These are phyloP conservation scores for Phyllosticta ampelicida DNA, from an alignment of 2,329 filamentous ascomycete species.

Conservation along the genomic window DNA sequence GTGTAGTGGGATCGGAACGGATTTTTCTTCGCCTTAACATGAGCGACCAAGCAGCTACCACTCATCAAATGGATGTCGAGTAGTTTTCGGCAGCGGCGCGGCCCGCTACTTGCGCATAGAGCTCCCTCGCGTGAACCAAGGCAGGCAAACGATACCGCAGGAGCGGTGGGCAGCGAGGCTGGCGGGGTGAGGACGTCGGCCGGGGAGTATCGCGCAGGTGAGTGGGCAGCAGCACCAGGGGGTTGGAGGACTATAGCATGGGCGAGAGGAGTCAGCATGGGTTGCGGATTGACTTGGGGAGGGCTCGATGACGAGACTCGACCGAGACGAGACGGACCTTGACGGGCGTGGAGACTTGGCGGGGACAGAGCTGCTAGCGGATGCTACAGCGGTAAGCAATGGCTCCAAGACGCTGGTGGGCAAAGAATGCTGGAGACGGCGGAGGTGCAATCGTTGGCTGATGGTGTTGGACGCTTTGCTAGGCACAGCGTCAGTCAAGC, in stretches of 20 bases:
- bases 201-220: not conserved
- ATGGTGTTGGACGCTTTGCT: not conserved
- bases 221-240: not conserved
- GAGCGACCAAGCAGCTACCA: constrained; percentile 15
- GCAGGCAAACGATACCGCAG: constrained; percentile 1
- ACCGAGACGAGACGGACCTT: constrained; percentile 5
- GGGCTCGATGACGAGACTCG: constrained; percentile 10
- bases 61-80: constrained; percentile 10
- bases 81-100: constrained; percentile 1
- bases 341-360: not conserved
- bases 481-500: not conserved
- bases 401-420: constrained; percentile 3
- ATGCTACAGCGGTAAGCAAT: constrained; percentile 2
- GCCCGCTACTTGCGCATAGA: constrained; percentile 6
- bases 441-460: not conserved
- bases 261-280: constrained; percentile 5
- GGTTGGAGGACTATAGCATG: not conserved
- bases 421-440: constrained; percentile 8
- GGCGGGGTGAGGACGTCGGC: not conserved
- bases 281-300: constrained; percentile 3
- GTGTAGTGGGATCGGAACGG: constrained; percentile 34
- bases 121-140: not conserved
- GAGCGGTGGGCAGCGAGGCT: constrained; percentile 2
- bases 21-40: constrained; percentile 41
- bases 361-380: constrained; percentile 4